Evolutionary conservation across 176 grass and related monocot genomes (phyloP).

Genomic region (Musa itinerans): DNA sequence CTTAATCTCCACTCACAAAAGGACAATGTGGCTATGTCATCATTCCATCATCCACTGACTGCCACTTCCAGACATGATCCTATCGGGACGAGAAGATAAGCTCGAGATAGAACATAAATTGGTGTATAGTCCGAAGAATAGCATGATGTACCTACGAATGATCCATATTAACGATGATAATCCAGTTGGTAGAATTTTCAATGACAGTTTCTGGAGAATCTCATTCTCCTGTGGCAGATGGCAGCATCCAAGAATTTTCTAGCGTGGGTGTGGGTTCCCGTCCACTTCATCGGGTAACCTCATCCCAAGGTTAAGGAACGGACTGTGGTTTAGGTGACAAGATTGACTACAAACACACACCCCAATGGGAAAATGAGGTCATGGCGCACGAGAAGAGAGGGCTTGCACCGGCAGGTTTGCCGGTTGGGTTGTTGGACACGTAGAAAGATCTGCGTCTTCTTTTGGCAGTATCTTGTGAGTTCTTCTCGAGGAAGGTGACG

Average conservation of each 20-base stretch:
- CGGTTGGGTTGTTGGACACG: not conserved
- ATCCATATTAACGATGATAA: too few species aligned
- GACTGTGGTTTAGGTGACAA: constrained; percentile 3
- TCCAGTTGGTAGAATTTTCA: too few species aligned
- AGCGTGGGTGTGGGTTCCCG: not conserved
- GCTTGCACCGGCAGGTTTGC: not conserved
- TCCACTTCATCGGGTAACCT: not conserved
- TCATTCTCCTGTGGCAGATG: not conserved
- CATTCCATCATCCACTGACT: constrained; percentile 5
- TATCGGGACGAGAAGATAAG: too few species aligned
- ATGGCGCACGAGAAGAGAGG: not conserved
- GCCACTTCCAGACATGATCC: not conserved
- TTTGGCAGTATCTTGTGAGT: too few species aligned
- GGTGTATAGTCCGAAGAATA: too few species aligned
- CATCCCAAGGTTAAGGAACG: not conserved
- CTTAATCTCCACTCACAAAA: constrained; percentile 1
- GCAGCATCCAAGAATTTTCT: not conserved
- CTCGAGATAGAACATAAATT: too few species aligned
- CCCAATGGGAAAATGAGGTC: not conserved
- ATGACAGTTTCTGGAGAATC: not conserved
- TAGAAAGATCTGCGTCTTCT: not conserved
- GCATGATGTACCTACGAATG: too few species aligned
- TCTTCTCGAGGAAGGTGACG: too few species aligned
- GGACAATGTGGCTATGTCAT: not conserved
- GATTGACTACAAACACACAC: not conserved